Evolutionary conservation across 2,329 filamentous ascomycete genomes (phyloP).

Genomic region (Alternaria burnsii): DNA sequence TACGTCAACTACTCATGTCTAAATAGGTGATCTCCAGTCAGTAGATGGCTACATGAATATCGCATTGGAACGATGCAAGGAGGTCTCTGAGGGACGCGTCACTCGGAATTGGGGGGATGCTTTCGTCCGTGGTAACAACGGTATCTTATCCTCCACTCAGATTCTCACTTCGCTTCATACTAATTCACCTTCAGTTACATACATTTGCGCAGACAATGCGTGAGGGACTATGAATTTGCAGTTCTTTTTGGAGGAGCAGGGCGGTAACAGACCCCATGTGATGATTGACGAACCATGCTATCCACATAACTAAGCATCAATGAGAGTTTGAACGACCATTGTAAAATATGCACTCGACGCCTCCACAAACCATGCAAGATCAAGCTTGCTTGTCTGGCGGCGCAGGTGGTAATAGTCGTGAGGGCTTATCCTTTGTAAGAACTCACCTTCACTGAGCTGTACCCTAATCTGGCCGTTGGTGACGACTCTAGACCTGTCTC

Average conservation of each 20-base stretch:
- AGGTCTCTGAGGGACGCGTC: conserved; percentile 86
- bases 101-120: conserved; percentile 89
- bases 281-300: conserved; percentile 1
- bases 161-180: not conserved
- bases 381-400: not conserved
- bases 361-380: not conserved
- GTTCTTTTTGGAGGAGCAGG: not conserved
- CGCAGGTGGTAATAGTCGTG: not conserved
- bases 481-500: not conserved
- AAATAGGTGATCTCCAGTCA: conserved; percentile 86
- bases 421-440: not conserved
- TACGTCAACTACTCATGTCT: conserved; percentile 13
- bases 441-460: not conserved
- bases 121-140: conserved; percentile 96
- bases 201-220: conserved; percentile 44
- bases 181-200: conserved; percentile 37
- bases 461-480: not conserved
- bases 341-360: not conserved
- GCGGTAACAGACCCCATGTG: not conserved
- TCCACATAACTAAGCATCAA: not conserved
- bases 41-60: conserved; percentile 99
- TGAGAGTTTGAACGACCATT: conserved; percentile 3
- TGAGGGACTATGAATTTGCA: conserved; percentile 9
- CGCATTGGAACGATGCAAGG: conserved; percentile 92
- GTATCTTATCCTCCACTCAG: conserved; percentile 57